Percentiles rank a stretch among this genome's conserved stretches.
phyloP scores from a whole-genome alignment of 148 eudicot genomes.

The Rhododendron griersonianum region DNA sequence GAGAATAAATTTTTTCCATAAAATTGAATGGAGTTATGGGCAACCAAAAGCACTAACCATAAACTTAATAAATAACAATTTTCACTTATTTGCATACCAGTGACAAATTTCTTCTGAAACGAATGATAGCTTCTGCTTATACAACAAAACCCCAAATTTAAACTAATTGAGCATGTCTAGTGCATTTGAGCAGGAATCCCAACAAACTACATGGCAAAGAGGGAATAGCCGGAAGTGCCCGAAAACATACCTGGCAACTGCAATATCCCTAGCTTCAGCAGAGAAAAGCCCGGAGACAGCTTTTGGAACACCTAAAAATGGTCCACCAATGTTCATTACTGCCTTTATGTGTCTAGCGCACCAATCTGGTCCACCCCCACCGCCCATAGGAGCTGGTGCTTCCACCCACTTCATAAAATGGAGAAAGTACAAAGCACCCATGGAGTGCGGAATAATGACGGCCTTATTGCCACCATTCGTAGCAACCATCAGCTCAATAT shows the following conservation, averaged over 20 bases:
- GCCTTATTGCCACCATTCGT: slow-evolving; percentile 92
- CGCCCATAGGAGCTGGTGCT: slow-evolving; percentile 98
- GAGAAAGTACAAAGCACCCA: slow-evolving; percentile 90
- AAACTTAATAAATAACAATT: neutral
- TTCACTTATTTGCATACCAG: neutral
- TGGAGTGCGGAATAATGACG: slow-evolving; percentile 90
- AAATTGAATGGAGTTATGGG: neutral
- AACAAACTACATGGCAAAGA: neutral
- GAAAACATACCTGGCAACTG: slow-evolving; percentile 67
- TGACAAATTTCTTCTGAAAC: neutral
- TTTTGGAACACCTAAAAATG: slow-evolving; percentile 94
- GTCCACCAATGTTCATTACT: slow-evolving; percentile 94
- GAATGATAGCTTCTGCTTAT: neutral
- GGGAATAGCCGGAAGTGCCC: neutral
- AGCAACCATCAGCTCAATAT: slow-evolving; percentile 88
- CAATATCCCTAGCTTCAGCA: slow-evolving; percentile 93
- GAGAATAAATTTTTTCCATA: neutral
- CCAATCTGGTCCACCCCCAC: slow-evolving; percentile 95
- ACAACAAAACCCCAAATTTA: neutral
- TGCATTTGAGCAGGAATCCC: neutral
- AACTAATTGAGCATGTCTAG: neutral
- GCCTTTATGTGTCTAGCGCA: slow-evolving; percentile 86
- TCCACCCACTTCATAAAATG: slow-evolving; percentile 99
- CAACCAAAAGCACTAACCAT: neutral
- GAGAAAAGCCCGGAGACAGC: slow-evolving; percentile 89